Evolutionary conservation across 2,329 filamentous ascomycete species (phyloP).

Genomic region (Escovopsis sp.): DNA sequence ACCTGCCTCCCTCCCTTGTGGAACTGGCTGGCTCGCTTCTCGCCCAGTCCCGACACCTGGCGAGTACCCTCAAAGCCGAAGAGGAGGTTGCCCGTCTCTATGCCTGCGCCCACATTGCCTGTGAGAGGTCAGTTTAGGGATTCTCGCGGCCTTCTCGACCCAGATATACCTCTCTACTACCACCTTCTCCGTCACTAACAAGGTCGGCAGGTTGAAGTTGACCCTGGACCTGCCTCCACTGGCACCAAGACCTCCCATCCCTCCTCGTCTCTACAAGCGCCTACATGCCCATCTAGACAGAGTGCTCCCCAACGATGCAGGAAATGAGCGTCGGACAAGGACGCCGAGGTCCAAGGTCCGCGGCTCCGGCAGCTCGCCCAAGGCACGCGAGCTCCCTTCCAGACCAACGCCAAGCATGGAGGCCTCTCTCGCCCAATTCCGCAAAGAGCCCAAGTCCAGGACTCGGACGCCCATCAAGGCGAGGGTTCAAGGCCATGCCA

Average conservation of each 20-base stretch:
- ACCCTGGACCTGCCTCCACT: slow-evolving; percentile 63
- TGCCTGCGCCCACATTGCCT: slow-evolving; percentile 79
- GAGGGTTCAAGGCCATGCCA: slow-evolving; percentile 15
- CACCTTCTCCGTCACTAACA: neutral
- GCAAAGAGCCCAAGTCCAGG: slow-evolving; percentile 18
- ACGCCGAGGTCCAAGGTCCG: slow-evolving; percentile 20
- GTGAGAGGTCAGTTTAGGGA: slow-evolving; percentile 47
- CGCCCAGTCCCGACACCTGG: slow-evolving; percentile 65
- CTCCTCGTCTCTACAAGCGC: slow-evolving; percentile 69
- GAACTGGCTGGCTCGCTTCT: slow-evolving; percentile 60
- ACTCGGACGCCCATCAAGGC: slow-evolving; percentile 28
- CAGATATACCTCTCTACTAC: neutral
- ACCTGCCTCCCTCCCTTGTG: slow-evolving; percentile 54
- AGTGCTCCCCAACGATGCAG: slow-evolving; percentile 39
- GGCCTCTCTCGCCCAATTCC: slow-evolving; percentile 26
- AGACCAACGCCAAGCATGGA: slow-evolving; percentile 33
- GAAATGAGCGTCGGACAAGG: slow-evolving; percentile 19
- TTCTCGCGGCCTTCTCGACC: too few species aligned
- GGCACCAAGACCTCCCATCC: slow-evolving; percentile 60
- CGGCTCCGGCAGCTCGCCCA: slow-evolving; percentile 11
- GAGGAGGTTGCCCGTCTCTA: slow-evolving; percentile 80
- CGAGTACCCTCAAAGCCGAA: slow-evolving; percentile 63
- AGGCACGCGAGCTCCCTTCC: slow-evolving; percentile 22
- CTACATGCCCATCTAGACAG: slow-evolving; percentile 69
- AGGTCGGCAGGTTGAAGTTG: slow-evolving; percentile 49